phyloP scores from a whole-genome alignment of 2,329 filamentous ascomycete genomes.

The Capronia americana region DNA sequence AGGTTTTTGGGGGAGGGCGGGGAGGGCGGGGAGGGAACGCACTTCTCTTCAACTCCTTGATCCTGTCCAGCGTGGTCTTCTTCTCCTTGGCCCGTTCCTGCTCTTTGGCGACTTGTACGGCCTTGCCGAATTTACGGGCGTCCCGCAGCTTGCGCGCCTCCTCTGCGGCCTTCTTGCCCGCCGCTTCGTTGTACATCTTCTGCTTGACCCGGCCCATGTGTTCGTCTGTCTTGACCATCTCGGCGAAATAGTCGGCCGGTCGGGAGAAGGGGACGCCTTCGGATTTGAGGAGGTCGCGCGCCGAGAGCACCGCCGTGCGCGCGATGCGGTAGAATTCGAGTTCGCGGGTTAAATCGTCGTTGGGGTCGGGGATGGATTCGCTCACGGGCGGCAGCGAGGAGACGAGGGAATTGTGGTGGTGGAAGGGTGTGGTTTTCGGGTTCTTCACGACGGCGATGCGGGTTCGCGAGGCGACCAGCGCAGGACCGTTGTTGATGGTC shows the following conservation, averaged over 20 bases:
- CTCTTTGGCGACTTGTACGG: slow-evolving; percentile 93
- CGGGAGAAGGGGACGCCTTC: slow-evolving; percentile 86
- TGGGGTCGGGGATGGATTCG: slow-evolving; percentile 78
- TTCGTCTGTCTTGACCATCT: slow-evolving; percentile 98
- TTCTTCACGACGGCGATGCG: slow-evolving; percentile 67
- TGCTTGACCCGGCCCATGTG: slow-evolving; percentile 97
- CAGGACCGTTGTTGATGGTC: slow-evolving; percentile 95
- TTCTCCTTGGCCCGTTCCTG: slow-evolving; percentile 94
- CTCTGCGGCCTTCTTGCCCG: slow-evolving; percentile 86
- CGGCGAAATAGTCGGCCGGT: slow-evolving; percentile 94
- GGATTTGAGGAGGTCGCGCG: slow-evolving; percentile 74
- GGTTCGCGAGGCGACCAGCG: slow-evolving; percentile 78
- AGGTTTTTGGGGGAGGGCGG: neutral
- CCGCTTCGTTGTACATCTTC: slow-evolving; percentile 90
- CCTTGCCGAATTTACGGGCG: slow-evolving; percentile 98
- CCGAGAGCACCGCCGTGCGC: slow-evolving; percentile 76
- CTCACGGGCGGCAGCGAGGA: slow-evolving; percentile 61
- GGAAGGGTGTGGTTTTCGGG: slow-evolving; percentile 70
- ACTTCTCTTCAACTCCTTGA: slow-evolving; percentile 95
- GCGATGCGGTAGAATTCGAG: slow-evolving; percentile 92
- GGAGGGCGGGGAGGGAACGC: slow-evolving; percentile 51
- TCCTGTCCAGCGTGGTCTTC: slow-evolving; percentile 92
- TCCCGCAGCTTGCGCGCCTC: slow-evolving; percentile 92
- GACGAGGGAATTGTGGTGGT: slow-evolving; percentile 78
- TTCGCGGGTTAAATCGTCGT: slow-evolving; percentile 91